Percentiles rank a stretch among this genome's conserved stretches.
Evolutionary conservation across 2,329 filamentous ascomycete genomes (phyloP).

Genomic region (Hymenoscyphus fraxineus): DNA sequence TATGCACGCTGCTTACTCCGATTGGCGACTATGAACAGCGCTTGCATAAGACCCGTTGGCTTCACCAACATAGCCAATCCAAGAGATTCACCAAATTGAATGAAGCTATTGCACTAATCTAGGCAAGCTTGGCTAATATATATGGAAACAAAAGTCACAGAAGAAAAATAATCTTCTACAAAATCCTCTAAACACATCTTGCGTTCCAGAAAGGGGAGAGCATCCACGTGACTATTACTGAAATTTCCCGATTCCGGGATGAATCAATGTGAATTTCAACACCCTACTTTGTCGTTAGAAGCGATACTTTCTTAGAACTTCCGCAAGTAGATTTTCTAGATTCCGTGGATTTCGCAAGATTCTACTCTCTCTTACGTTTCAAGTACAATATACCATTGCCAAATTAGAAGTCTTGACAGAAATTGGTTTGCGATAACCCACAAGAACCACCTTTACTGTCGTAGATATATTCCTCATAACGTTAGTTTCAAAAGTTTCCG

Average conservation of each 20-base stretch:
- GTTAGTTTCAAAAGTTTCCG: not conserved
- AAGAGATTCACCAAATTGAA: not conserved
- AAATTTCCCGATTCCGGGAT: not conserved
- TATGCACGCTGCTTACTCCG: conserved; percentile 1
- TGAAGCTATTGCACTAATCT: not conserved
- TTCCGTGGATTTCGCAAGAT: not conserved
- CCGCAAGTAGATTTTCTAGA: not conserved
- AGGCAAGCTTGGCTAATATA: not conserved
- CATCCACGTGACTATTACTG: not conserved
- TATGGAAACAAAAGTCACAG: too few relatives aligned
- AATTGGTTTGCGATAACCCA: not conserved
- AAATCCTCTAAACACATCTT: too few relatives aligned
- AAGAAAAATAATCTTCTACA: too few relatives aligned
- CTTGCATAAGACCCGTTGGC: not conserved
- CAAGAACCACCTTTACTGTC: not conserved
- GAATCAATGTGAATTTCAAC: not conserved
- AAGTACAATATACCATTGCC: not conserved
- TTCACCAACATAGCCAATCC: not conserved
- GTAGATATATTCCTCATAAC: not conserved
- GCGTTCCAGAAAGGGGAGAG: too few relatives aligned
- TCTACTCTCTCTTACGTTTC: not conserved
- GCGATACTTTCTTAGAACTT: not conserved
- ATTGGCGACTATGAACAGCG: not conserved
- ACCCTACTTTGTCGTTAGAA: not conserved
- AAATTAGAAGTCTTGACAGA: not conserved